phyloP scores from a whole-genome alignment of 371 early-diverging fungal species.

The Actinomucor elegans region DNA sequence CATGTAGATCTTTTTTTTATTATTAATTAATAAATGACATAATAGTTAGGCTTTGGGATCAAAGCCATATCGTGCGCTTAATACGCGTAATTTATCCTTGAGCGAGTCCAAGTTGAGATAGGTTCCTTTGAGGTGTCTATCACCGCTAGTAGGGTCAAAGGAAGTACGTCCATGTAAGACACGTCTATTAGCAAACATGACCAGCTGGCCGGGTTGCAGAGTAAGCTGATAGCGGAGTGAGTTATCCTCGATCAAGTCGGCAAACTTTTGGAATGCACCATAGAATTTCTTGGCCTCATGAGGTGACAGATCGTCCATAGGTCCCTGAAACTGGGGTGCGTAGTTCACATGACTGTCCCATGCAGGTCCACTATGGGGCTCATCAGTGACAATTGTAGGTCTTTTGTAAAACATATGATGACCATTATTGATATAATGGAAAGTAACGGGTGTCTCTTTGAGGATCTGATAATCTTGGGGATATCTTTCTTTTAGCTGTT shows the following conservation, averaged over 20 bases:
- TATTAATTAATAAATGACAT: no score
- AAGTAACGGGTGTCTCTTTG: constrained; percentile 66
- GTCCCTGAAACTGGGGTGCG: constrained; percentile 91
- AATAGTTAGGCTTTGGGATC: constrained; percentile 8
- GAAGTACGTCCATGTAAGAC: constrained; percentile 81
- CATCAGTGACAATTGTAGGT: constrained; percentile 66
- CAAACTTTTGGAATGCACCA: constrained; percentile 68
- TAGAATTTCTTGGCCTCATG: constrained; percentile 62
- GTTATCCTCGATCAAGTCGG: constrained; percentile 59
- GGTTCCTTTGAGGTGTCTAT: constrained; percentile 79
- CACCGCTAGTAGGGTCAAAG: constrained; percentile 75
- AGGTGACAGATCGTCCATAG: constrained; percentile 57
- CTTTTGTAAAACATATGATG: constrained; percentile 73
- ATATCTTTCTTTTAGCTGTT: constrained; percentile 49
- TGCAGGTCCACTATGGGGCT: constrained; percentile 34
- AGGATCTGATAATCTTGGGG: constrained; percentile 69
- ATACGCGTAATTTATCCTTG: constrained; percentile 62
- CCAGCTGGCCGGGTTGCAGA: constrained; percentile 73
- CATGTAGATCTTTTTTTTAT: background rate
- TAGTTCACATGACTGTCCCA: constrained; percentile 72
- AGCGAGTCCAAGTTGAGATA: constrained; percentile 82
- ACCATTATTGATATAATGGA: constrained; percentile 81
- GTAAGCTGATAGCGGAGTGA: constrained; percentile 61
- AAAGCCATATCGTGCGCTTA: constrained; percentile 30
- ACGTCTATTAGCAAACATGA: constrained; percentile 81